phyloP scores from a whole-genome alignment of 139 green algal species.

The Volvox reticuliferus region DNA sequence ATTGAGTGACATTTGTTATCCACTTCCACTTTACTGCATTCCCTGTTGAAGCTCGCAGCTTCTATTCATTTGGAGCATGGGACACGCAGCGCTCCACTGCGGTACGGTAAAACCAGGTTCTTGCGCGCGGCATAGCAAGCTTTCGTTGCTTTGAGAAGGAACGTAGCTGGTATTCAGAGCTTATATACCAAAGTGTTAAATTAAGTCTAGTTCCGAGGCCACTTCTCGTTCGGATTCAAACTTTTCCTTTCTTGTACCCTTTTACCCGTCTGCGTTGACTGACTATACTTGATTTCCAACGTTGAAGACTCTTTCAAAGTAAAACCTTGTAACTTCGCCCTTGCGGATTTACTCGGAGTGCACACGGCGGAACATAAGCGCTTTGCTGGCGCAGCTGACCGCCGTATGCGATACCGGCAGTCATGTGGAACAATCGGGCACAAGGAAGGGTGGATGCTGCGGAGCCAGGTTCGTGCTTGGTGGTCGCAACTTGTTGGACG shows the following conservation, averaged over 20 bases:
- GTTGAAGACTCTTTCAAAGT: not conserved
- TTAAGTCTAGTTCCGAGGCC: not conserved
- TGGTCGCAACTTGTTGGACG: not conserved
- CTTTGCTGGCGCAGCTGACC: not conserved
- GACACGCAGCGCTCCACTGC: not conserved
- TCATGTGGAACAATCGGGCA: slow-evolving; percentile 30
- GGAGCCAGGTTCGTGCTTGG: slow-evolving; percentile 6
- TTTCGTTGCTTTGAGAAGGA: not conserved
- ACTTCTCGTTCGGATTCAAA: not conserved
- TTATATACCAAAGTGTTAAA: not conserved
- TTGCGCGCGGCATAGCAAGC: not conserved
- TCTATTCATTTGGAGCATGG: no score
- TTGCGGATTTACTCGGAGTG: not conserved
- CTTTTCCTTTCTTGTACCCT: not conserved
- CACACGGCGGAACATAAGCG: not conserved
- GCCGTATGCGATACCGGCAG: slow-evolving; percentile 8
- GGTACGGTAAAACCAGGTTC: not conserved
- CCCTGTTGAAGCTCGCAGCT: no score
- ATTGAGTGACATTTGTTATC: no score
- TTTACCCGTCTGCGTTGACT: slow-evolving; percentile 1
- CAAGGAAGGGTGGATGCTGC: not conserved
- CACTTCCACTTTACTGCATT: no score
- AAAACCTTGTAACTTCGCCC: not conserved
- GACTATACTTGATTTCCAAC: not conserved
- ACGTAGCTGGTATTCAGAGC: not conserved